Evolutionary conservation across 345 rosid species (phyloP), one percentile per base, ranked within the genome.

Genomic region (Hibiscus syriacus): DNA sequence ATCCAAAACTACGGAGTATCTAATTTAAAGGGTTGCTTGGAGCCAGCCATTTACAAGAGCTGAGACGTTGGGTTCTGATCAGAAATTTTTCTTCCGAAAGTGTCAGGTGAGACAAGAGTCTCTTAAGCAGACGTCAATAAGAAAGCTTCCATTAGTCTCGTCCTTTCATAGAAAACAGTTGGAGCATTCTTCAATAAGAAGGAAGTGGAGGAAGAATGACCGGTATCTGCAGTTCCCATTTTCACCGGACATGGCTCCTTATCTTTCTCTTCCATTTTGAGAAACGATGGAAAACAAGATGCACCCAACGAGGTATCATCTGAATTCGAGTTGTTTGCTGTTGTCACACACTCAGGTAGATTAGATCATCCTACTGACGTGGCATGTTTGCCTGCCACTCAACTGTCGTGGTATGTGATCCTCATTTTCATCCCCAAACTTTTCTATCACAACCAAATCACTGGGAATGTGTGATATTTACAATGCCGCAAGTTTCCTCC

Each of bases 71-170:
- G 90, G 90, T 10, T 68, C 86, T 45, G 90, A 86, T 73, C 90
- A 84, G 77, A 86, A 84, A 67, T 84, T 86, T 76, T 86, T 86
- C 79, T 86, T 88, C 76, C 90, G 84, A 63, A 84, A 80, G 67
- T 86, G 90, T 71, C 82, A 86, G 69, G 85, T 80, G 76, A 79
- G 80, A 75, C 88, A 84, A 75, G 90, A 86, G 67, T 86, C 85
- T 61, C 88, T 86, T 57, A 86, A 86, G 70, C 90, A 86, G 79
- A 84, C 84, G 88, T 86, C 90, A 29, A 86, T 86, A 58, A 80
- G 85, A 76, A 86, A 84, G 82, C 90, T 86, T 68, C 90, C 90
- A 7, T 61, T 86, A 43, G 90, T 86, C 65, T 82, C 81, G 4
- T 86, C 88, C 72, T 86, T 86, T 70, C 88, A 86, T 72, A 84